phyloP scores from a whole-genome alignment of 2,329 filamentous ascomycete genomes.

The Neonectria magnoliae region DNA sequence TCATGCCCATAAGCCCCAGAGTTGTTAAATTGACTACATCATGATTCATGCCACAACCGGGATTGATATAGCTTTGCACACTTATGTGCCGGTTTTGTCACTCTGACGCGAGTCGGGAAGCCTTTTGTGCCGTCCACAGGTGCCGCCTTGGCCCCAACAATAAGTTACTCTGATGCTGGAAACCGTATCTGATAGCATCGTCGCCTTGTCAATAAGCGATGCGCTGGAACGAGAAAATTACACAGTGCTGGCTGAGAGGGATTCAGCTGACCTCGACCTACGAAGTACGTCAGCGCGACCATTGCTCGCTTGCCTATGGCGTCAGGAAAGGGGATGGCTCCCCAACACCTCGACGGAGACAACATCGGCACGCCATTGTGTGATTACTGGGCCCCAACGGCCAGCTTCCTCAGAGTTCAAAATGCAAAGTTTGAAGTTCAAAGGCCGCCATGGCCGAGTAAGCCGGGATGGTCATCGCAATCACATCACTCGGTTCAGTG shows the following conservation, averaged over 20 bases:
- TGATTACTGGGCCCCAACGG: background rate
- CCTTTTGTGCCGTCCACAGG: background rate
- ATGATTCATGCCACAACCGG: background rate
- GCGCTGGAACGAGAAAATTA: slow-evolving; percentile 4
- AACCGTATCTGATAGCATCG: background rate
- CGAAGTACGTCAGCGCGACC: background rate
- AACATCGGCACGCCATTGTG: slow-evolving; percentile 17
- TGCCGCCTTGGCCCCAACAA: background rate
- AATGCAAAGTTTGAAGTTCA: background rate
- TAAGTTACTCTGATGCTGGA: background rate
- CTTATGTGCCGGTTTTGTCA: background rate
- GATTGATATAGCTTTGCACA: background rate
- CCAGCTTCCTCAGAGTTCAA: background rate
- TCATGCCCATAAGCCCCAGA: background rate
- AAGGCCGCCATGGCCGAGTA: background rate
- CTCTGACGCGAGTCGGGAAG: background rate
- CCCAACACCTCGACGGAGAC: slow-evolving; percentile 5
- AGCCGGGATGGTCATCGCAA: slow-evolving; percentile 11
- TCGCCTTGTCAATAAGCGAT: background rate
- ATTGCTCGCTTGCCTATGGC: background rate
- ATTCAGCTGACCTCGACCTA: slow-evolving; percentile 7
- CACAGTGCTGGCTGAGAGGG: slow-evolving; percentile 6
- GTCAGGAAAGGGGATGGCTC: slow-evolving; percentile 13
- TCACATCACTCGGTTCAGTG: slow-evolving; percentile 11
- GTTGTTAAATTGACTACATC: slow-evolving; percentile 4